Evolutionary conservation across 768 basidiomycete genomes (phyloP), one percentile per base, ranked within the genome.

Genomic region (Xerocomus spinulosus): DNA sequence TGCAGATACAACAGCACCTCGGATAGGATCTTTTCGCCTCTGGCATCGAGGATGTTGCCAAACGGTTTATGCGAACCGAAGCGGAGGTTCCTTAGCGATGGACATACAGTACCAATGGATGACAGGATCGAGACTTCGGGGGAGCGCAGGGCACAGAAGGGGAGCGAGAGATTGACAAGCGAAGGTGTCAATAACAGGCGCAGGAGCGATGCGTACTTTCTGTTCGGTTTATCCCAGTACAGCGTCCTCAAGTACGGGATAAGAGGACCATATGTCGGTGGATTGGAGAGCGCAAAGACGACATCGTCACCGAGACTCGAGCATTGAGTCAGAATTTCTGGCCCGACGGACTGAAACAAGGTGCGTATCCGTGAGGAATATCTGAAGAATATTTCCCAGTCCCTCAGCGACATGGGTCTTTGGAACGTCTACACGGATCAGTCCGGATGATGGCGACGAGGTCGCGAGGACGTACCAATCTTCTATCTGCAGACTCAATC

Each of bases 331-430:
- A 37, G 2, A 9, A 39, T 0, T 26, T 46, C 32, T 2, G 46
- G 20, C 17, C 30, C 46, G 7, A 51, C 6, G 3, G 45, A 39
- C n/a, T 42, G n/a, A 9, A 13, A 24, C 29, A 64, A 17, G 23
- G 9, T 9, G 28, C 52, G 63, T 35, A 65, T 28, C 18, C 64
- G 55, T 29, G 44, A 45, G 12, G 63, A 57, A 50, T 67, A 66
- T 41, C 21, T 52, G 14, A 48, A 64, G 41, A 67, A 65, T 21
- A 55, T 47, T 14, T 54, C 50, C 64, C 66, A 65, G 50, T 65
- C 66, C 35, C 32, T 54, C 8, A 60, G 36, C 10, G 53, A 53
- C 60, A 65, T 63, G 30, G 61, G 45, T 24, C 64, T 57, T 36
- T 46, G 54, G 30, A 65, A 56, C 15, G 15, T 25, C 63, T 64